Conservation (phyloP, 2,329 filamentous ascomycete genomes). For the Basipetospora chlamydospora region DNA sequence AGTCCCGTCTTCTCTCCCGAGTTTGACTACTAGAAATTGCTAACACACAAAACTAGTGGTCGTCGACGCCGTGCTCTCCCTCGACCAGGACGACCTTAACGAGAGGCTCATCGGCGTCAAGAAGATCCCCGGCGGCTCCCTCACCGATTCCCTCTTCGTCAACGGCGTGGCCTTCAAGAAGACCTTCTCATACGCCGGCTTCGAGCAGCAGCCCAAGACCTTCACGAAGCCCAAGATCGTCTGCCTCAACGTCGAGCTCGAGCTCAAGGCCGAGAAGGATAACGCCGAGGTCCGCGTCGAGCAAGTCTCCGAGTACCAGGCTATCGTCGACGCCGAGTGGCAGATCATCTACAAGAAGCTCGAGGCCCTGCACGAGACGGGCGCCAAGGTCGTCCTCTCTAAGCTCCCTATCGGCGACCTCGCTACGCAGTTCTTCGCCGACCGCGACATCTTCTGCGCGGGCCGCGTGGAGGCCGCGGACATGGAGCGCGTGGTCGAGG, state of each 20-base stretch:
- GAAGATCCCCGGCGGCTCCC: conserved; percentile 90
- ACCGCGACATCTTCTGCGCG: conserved; percentile 96
- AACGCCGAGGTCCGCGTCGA: conserved; percentile 97
- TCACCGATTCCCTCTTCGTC: conserved; percentile 92
- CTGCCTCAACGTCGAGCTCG: conserved; percentile 92
- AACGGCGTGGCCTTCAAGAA: conserved; percentile 99
- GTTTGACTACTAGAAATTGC: not conserved
- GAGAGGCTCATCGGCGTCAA: conserved; percentile 97
- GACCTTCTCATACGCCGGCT: conserved; percentile 97
- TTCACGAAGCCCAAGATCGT: conserved; percentile 94
- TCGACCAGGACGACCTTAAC: conserved; percentile 94
- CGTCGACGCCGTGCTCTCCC: conserved; percentile 84
- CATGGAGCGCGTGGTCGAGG: conserved; percentile 90
- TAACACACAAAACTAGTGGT: conserved; percentile 52
- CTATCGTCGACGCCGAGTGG: conserved; percentile 98
- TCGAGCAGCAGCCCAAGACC: conserved; percentile 95
- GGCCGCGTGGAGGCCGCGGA: conserved; percentile 84
- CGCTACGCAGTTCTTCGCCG: conserved; percentile 94
- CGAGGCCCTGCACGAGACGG: conserved; percentile 83
- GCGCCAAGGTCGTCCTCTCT: conserved; percentile 92
- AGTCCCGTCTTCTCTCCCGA: not conserved
- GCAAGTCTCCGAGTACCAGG: conserved; percentile 97
- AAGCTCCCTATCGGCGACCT: conserved; percentile 96
- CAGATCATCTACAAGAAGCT: conserved; percentile 99
- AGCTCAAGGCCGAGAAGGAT: conserved; percentile 98